Percentiles rank a stretch among this genome's conserved stretches.
These are phyloP conservation scores for Colletotrichum paranaense DNA, from an alignment of 2,329 filamentous ascomycete genomes.

Conservation along the genomic window DNA sequence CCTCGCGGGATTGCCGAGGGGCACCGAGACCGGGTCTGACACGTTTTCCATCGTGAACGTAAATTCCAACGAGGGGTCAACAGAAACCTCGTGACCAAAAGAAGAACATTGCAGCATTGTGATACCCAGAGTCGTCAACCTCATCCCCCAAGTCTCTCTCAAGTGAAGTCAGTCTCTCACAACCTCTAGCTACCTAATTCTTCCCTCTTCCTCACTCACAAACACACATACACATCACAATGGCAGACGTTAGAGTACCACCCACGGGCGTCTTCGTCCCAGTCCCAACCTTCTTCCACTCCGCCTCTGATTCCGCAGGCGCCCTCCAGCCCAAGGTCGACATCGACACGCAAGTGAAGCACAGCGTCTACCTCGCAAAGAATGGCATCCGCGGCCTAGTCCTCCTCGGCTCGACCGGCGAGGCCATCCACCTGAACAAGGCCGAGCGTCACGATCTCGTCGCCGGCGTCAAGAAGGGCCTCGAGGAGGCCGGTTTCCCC, in stretches of 20 bases:
- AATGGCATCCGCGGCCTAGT: conserved; percentile 71
- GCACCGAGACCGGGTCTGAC: conserved; percentile 31
- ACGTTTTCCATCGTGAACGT: conserved; percentile 12
- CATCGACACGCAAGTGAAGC: conserved; percentile 65
- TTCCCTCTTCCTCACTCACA: not conserved
- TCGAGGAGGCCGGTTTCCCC: conserved; percentile 65
- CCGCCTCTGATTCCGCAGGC: conserved; percentile 51
- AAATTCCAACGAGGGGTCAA: conserved; percentile 20
- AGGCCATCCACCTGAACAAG: conserved; percentile 70
- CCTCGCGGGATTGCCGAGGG: conserved; percentile 26
- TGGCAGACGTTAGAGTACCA: conserved; percentile 41
- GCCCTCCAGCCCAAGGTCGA: conserved; percentile 63
- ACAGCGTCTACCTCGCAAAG: conserved; percentile 69
- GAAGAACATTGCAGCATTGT: not conserved
- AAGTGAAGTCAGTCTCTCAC: not conserved
- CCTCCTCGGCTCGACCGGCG: conserved; percentile 71
- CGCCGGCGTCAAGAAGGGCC: conserved; percentile 61
- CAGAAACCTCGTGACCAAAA: not conserved
- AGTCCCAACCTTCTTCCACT: conserved; percentile 71
- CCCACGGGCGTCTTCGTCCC: conserved; percentile 65
- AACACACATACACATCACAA: conserved; percentile 5
- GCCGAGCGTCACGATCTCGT: conserved; percentile 67
- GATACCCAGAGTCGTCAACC: conserved; percentile 17
- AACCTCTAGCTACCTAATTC: too few relatives aligned
- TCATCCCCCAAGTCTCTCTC: not conserved